Base-by-base conservation (phyloP, 2,329 filamentous ascomycete species). In the Camillea tinctor region DNA sequence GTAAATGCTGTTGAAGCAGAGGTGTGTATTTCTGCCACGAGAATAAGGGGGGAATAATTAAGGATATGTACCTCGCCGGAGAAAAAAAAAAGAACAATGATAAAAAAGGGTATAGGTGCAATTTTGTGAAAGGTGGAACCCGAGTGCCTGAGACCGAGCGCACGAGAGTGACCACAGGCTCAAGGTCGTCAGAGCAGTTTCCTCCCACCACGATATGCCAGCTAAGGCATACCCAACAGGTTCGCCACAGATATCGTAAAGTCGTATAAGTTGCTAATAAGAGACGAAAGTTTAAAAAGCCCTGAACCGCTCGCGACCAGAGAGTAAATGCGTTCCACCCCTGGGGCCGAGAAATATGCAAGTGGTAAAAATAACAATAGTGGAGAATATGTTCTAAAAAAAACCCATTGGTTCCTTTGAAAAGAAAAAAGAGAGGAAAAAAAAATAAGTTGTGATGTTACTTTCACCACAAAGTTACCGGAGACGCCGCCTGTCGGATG, bases 311-410 rank as follows among this genome's bases (percentile, higher is more conserved):
- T 68, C 67, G 55, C 58, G 63, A 63, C 67, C 64, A 58, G 55
- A 62, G 64, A 69, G 62, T n/a, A n/a, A 24, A 60, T 59, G 61
- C 60, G 56, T 56, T 57, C 50, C 58, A 62, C 66, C 65, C 62
- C 66, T 61, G 62, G 65, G 66, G 66, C 62, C 64, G 60, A 65
- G 63, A 66, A n/a, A 58, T 66, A 68, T 71, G 66, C 66, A 65
- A 63, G 59, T 56, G 52, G n/a, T n/a, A 61, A 60, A 64, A 60
- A 63, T 64, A 60, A 56, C 36, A 44, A 15, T 44, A 44, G 36
- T 44, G 36, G 36, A 44, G 56, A 52, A 54, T 52, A 56, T 66
- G 60, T 57, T 61, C 66, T 65, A 67, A 44, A 17, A 44, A n/a
- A n/a, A n/a, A n/a, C n/a, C 36, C 36, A 44, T 44, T 44, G 36